Base-by-base conservation (phyloP, 2,329 filamentous ascomycete species). In the Ceratocystis ficicola region DNA sequence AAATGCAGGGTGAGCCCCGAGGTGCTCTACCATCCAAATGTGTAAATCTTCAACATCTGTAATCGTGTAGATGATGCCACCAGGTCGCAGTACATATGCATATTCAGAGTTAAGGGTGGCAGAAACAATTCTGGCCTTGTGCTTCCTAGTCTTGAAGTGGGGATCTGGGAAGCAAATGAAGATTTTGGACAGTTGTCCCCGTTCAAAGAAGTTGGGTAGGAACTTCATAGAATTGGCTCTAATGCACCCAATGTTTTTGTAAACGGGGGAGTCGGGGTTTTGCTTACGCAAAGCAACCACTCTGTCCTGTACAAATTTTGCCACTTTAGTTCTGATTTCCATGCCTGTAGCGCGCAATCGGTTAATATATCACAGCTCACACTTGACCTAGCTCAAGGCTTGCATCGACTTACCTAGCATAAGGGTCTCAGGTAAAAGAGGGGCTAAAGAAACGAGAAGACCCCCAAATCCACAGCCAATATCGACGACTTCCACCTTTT, bases 211-310 rank as follows among this genome's bases (percentile, higher is more conserved):
- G 74, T 99, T 97, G 69, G 95, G 93, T n/a, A 99, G 80, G 76
- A 97, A 99, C 75, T 99, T 99, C 94, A 99, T 99, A 4, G 90
- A 90, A 78, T 99, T 99, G 70, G 90, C 89, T 69, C 94, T 87
- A 61, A 99, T 79, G 73, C 90, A 95, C 44, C 88, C 86, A 65
- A 93, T 87, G 74, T 99, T 99, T 73, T 95, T 87, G 75, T 90
- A 97, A 60, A 78, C 75, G 63, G 76, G 75, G 32, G 74, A 73
- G 5, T 78, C 77, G 5, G 77, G 72, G 69, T 83, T 81, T 72
- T 92, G 86, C 12, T 79, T 77, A 3, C 94, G 86, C 20, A 97
- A 80, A 3, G 92, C 93, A 70, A 84, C 84, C 73, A 96, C 89
- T 72, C 91, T 87, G 70, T 95, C 89, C 74, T 90, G 85, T 3